These are phyloP conservation scores for Chlorella ohadii DNA, from an alignment of 139 green algal genomes.

Conservation along the genomic window DNA sequence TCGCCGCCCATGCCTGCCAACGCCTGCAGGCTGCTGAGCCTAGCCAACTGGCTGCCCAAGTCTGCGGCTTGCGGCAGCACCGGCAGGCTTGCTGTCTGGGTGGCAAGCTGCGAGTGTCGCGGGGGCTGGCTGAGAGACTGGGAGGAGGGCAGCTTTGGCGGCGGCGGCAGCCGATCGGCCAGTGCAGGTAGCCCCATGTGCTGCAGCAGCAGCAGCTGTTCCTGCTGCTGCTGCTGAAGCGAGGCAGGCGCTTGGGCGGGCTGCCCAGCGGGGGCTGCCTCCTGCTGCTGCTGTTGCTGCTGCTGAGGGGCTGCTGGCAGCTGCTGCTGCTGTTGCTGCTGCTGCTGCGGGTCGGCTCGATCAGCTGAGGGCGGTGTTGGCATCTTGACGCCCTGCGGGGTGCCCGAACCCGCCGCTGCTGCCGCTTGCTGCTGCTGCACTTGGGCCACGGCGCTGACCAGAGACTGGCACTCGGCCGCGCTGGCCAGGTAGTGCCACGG, in stretches of 20 bases:
- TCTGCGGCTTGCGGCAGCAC: no score
- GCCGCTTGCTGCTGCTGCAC: constrained; percentile 19
- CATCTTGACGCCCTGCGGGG: not conserved
- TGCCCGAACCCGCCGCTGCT: not conserved
- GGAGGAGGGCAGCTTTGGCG: no score
- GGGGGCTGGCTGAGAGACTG: no score
- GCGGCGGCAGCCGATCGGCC: no score
- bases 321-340: constrained; percentile 9
- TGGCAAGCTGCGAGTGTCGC: no score
- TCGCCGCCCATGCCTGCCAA: no score
- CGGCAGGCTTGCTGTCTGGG: no score
- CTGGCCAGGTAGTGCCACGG: constrained; percentile 27
- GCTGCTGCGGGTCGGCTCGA: not conserved
- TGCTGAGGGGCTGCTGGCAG: not conserved
- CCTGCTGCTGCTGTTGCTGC: not conserved
- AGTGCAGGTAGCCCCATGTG: no score
- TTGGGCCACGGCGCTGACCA: not conserved
- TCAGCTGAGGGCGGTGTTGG: constrained; percentile 1
- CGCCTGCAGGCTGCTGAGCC: no score
- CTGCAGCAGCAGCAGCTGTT: not conserved
- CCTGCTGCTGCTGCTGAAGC: not conserved
- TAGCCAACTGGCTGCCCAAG: no score
- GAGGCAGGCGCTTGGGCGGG: not conserved
- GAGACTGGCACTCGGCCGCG: constrained; percentile 1
- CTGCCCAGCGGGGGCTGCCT: not conserved